A percentile compares a stretch with the other conserved stretches of the same genome.
Evolutionary conservation across 1,139 yeast species (phyloP).

Genomic region (Pichiaceae sp.): DNA sequence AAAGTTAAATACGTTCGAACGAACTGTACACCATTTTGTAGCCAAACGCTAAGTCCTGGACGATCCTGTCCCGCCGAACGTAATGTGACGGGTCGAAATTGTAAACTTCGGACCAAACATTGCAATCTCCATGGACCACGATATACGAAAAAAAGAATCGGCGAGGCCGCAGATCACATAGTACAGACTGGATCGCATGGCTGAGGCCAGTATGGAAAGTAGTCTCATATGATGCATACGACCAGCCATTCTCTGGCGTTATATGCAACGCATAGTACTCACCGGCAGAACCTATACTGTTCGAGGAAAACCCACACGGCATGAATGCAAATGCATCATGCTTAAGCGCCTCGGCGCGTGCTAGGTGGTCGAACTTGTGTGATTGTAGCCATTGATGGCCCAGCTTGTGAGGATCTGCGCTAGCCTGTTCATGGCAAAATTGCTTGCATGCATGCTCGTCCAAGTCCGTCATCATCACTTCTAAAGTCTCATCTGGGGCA

Average conservation of each 20-base stretch:
- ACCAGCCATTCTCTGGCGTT: slow-evolving; percentile 91
- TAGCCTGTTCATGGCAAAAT: slow-evolving; percentile 28
- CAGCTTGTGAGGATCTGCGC: slow-evolving; percentile 38
- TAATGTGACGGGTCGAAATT: slow-evolving; percentile 42
- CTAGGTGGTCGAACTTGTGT: slow-evolving; percentile 55
- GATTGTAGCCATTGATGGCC: slow-evolving; percentile 61
- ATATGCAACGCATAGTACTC: slow-evolving; percentile 87
- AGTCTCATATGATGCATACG: slow-evolving; percentile 93
- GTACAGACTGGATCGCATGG: slow-evolving; percentile 48
- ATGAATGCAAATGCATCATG: slow-evolving; percentile 88
- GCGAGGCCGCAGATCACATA: slow-evolving; percentile 64
- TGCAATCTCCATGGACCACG: not conserved
- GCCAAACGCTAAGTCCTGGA: slow-evolving; percentile 55
- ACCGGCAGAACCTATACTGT: slow-evolving; percentile 52
- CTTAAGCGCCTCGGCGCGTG: slow-evolving; percentile 26
- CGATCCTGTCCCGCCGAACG: slow-evolving; percentile 55
- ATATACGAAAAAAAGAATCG: slow-evolving; percentile 49
- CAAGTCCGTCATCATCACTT: slow-evolving; percentile 85
- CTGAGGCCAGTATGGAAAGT: slow-evolving; percentile 42
- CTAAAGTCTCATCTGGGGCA: slow-evolving; percentile 54
- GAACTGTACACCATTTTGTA: slow-evolving; percentile 41
- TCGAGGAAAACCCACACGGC: slow-evolving; percentile 96
- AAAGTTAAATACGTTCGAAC: slow-evolving; percentile 34
- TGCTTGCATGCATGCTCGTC: slow-evolving; percentile 48
- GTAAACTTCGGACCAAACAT: slow-evolving; percentile 25